Percentiles rank a stretch among this genome's conserved stretches.
Evolutionary conservation across 108 stramenopile species (phyloP).

Genomic region (Pseudonitzschia multistriata): DNA sequence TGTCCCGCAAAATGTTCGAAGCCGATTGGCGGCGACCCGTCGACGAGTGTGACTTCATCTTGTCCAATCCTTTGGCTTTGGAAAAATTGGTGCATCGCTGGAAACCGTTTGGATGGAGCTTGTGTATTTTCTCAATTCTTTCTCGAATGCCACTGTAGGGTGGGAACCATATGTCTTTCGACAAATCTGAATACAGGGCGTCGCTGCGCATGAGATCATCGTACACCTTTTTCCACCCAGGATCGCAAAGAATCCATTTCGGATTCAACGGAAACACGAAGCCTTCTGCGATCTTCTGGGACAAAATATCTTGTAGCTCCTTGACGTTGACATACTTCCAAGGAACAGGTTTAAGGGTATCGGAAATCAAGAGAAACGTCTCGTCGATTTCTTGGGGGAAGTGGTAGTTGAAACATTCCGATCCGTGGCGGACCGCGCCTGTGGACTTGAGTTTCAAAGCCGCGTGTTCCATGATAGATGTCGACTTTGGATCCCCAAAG

Average conservation of each 20-base stretch:
- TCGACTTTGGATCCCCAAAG: conserved; percentile 76
- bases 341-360: conserved; percentile 34
- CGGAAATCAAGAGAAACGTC: conserved; percentile 59
- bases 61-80: neutral
- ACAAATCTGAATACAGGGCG: conserved; percentile 46
- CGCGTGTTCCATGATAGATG: conserved; percentile 65
- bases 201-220: conserved; percentile 55
- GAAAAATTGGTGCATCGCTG: neutral
- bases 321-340: conserved; percentile 63
- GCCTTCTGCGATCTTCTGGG: conserved; percentile 50
- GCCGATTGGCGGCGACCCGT: conserved; percentile 2
- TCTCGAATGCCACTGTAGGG: conserved; percentile 48
- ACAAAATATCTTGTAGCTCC: conserved; percentile 54
- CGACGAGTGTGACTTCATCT: neutral
- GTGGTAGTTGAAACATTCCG: conserved; percentile 76
- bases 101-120: conserved; percentile 56
- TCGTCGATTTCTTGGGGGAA: conserved; percentile 82
- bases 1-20: neutral
- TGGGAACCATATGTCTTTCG: conserved; percentile 66
- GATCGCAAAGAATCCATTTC: conserved; percentile 71
- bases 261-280: conserved; percentile 73
- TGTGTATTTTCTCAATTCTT: conserved; percentile 53
- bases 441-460: conserved; percentile 52
- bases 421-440: conserved; percentile 74
- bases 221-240: conserved; percentile 69